Evolutionary conservation across 305 asterid genomes (phyloP).

Genomic region (Ruellia speciosa): DNA sequence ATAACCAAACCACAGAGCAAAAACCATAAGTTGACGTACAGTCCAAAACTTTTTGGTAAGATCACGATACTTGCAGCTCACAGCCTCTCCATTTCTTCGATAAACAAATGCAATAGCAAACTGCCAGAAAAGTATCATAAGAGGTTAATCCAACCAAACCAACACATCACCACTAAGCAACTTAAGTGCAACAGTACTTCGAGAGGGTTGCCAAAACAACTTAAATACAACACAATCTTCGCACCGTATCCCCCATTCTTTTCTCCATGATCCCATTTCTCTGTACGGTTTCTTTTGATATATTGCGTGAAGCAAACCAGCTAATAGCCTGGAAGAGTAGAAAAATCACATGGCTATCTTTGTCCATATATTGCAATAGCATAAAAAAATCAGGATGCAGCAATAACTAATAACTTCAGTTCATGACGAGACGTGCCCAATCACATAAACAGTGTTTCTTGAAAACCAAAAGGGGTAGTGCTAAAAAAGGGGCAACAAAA

Average conservation of each 20-base stretch:
- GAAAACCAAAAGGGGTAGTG: too few species aligned
- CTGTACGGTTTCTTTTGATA: constrained; percentile 70
- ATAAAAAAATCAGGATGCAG: constrained; percentile 3
- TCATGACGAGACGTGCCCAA: background rate
- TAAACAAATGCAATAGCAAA: constrained; percentile 77
- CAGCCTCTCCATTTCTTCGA: constrained; percentile 53
- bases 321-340: constrained; percentile 43
- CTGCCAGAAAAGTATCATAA: constrained; percentile 29
- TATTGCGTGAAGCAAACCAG: constrained; percentile 76
- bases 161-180: background rate
- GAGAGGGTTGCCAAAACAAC: background rate
- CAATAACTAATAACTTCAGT: constrained; percentile 1
- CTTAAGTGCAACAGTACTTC: background rate
- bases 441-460: background rate
- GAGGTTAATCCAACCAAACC: constrained; percentile 18
- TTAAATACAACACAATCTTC: background rate
- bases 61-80: constrained; percentile 84
- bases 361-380: background rate
- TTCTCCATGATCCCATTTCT: constrained; percentile 84
- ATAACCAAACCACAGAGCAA: constrained; percentile 8
- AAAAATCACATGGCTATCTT: constrained; percentile 4
- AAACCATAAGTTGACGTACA: constrained; percentile 33
- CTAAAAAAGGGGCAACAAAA: too few species aligned
- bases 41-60: constrained; percentile 63
- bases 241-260: constrained; percentile 54